phyloP scores from a whole-genome alignment of 331 rosid genomes.

The Malus hybrid region DNA sequence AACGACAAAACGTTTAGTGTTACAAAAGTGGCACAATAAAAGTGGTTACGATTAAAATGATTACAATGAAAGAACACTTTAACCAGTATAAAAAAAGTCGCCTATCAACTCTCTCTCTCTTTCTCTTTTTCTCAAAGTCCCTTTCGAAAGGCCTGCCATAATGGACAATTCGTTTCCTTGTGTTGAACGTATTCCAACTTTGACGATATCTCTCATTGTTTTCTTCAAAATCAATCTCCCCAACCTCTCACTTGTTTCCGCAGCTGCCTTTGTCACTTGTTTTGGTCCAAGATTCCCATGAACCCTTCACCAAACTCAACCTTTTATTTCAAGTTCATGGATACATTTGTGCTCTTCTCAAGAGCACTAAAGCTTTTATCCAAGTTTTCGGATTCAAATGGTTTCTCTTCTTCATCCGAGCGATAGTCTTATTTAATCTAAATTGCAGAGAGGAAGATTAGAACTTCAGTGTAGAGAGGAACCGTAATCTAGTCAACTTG shows the following conservation, averaged over 20 bases:
- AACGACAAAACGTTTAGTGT: no score
- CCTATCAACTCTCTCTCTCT: not conserved
- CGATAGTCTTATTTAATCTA: not conserved
- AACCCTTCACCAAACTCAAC: not conserved
- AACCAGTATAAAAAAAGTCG: not conserved
- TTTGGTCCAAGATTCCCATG: not conserved
- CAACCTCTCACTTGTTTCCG: slow-evolving; percentile 5
- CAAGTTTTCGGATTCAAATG: slow-evolving; percentile 1
- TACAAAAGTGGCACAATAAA: not conserved
- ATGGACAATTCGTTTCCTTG: no score
- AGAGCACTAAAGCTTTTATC: not conserved
- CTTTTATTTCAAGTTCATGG: not conserved
- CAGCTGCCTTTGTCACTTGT: not conserved
- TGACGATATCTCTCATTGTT: slow-evolving; percentile 11
- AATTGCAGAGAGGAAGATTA: not conserved
- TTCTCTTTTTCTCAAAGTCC: not conserved
- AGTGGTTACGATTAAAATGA: not conserved
- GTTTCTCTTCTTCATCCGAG: not conserved
- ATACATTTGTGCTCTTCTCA: not conserved
- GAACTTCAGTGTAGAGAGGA: not conserved
- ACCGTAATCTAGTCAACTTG: not conserved
- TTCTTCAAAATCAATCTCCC: slow-evolving; percentile 37
- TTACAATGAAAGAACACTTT: not conserved
- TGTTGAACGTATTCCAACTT: no score
- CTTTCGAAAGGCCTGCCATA: not conserved